Evolutionary conservation across 768 basidiomycete species (phyloP).

Genomic region (Tephrocybe sp.): DNA sequence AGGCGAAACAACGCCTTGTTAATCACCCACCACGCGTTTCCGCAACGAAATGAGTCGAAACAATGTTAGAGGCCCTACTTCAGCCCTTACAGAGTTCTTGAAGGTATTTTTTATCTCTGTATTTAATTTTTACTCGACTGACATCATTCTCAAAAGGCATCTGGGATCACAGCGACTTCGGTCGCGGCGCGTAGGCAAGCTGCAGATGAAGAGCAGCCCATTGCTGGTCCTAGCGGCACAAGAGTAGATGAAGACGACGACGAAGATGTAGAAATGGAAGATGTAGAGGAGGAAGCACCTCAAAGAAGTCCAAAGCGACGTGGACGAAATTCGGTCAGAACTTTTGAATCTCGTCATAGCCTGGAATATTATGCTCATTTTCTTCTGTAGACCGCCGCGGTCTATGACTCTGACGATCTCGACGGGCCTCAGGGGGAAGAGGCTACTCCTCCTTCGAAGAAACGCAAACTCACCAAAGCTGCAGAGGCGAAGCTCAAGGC

Average conservation of each 20-base stretch:
- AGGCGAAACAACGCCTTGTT: slow-evolving; percentile 18
- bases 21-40: slow-evolving; percentile 9
- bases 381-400: slow-evolving; percentile 29
- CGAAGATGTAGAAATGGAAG: slow-evolving; percentile 14
- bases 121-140: slow-evolving; percentile 2
- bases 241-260: slow-evolving; percentile 9
- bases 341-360: not conserved
- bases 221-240: slow-evolving; percentile 44
- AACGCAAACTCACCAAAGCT: slow-evolving; percentile 54
- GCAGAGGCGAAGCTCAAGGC: slow-evolving; percentile 40
- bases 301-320: slow-evolving; percentile 12
- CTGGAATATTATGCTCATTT: not conserved
- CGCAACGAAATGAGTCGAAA: slow-evolving; percentile 30
- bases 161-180: slow-evolving; percentile 48
- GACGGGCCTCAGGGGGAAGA: slow-evolving; percentile 52
- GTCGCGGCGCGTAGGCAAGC: slow-evolving; percentile 39
- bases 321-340: slow-evolving; percentile 9
- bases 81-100: slow-evolving; percentile 81
- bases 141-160: slow-evolving; percentile 29
- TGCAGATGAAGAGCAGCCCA: slow-evolving; percentile 32
- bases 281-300: slow-evolving; percentile 6
- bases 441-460: slow-evolving; percentile 47
- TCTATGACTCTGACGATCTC: slow-evolving; percentile 74
- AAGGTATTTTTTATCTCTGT: slow-evolving; percentile 42
- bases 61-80: slow-evolving; percentile 80